phyloP scores from a whole-genome alignment of 176 grass and related monocot genomes.

The Puccinellia tenuiflora region DNA sequence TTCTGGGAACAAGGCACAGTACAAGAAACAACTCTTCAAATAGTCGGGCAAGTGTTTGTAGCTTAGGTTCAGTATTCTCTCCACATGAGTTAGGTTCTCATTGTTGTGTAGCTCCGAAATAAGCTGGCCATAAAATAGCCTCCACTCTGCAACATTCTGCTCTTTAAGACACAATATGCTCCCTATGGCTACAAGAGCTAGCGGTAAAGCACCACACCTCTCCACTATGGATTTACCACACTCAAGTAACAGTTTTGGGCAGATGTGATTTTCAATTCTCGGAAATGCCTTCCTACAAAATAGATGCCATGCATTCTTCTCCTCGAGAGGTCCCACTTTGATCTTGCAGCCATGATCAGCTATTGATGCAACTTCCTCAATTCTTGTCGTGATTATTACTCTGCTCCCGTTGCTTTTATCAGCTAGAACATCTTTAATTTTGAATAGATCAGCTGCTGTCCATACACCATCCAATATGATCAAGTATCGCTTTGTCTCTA shows the following conservation, averaged over 20 bases:
- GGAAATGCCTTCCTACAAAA: slow-evolving; percentile 45
- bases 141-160: slow-evolving; percentile 12
- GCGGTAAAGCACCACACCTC: slow-evolving; percentile 41
- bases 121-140: slow-evolving; percentile 23
- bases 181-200: slow-evolving; percentile 45
- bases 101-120: slow-evolving; percentile 42
- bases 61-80: slow-evolving; percentile 46
- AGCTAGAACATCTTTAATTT: neutral
- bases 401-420: neutral
- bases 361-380: slow-evolving; percentile 21
- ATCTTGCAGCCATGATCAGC: slow-evolving; percentile 21
- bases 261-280: neutral
- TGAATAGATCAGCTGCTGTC: neutral
- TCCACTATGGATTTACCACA: slow-evolving; percentile 20
- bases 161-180: slow-evolving; percentile 12
- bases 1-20: slow-evolving; percentile 50
- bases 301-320: slow-evolving; percentile 19
- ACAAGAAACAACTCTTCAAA: slow-evolving; percentile 58
- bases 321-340: neutral
- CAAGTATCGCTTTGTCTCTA: neutral
- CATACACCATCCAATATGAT: slow-evolving; percentile 34
- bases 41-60: slow-evolving; percentile 35
- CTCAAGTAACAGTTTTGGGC: neutral
- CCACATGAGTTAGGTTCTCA: slow-evolving; percentile 3
- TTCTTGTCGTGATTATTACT: slow-evolving; percentile 29